Evolutionary conservation across 257 asterid genomes (phyloP).

Genomic region (Przewalskia tangutica): DNA sequence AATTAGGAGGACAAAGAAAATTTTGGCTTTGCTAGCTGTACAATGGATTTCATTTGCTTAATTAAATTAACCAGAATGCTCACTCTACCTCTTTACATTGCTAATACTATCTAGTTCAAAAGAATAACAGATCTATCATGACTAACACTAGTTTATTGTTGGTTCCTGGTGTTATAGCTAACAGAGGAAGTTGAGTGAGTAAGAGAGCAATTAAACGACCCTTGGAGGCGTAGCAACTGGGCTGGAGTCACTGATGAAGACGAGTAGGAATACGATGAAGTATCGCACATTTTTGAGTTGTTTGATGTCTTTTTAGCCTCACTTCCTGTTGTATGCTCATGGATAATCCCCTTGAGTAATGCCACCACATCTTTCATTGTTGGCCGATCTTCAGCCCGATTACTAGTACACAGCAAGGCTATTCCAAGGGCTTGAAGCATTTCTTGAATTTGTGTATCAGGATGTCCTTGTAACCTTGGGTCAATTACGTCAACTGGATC

Average conservation of each 20-base stretch:
- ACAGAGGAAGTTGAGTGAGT: slow-evolving; percentile 54
- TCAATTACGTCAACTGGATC: slow-evolving; percentile 57
- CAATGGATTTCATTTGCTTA: not conserved
- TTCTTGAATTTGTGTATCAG: slow-evolving; percentile 66
- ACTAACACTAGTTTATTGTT: slow-evolving; percentile 1
- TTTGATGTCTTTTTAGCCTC: slow-evolving; percentile 38
- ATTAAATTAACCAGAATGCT: slow-evolving; percentile 1
- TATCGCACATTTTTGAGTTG: slow-evolving; percentile 17
- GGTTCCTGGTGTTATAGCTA: slow-evolving; percentile 26
- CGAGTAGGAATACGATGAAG: slow-evolving; percentile 27
- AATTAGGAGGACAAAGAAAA: not conserved
- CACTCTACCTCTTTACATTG: slow-evolving; percentile 8
- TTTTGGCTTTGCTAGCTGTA: slow-evolving; percentile 11
- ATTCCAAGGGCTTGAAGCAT: slow-evolving; percentile 83
- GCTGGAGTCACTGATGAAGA: slow-evolving; percentile 48
- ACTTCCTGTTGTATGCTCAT: slow-evolving; percentile 24
- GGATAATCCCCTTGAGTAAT: slow-evolving; percentile 53
- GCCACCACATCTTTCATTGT: slow-evolving; percentile 81
- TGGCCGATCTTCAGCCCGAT: slow-evolving; percentile 61
- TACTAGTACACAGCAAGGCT: slow-evolving; percentile 69
- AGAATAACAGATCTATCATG: not conserved
- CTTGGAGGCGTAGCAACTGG: slow-evolving; percentile 49
- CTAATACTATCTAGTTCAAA: slow-evolving; percentile 9
- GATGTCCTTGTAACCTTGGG: slow-evolving; percentile 57
- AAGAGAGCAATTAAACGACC: slow-evolving; percentile 48